Conservation (phyloP, 495 filamentous ascomycete species). For the Geoglossum glabrum region DNA sequence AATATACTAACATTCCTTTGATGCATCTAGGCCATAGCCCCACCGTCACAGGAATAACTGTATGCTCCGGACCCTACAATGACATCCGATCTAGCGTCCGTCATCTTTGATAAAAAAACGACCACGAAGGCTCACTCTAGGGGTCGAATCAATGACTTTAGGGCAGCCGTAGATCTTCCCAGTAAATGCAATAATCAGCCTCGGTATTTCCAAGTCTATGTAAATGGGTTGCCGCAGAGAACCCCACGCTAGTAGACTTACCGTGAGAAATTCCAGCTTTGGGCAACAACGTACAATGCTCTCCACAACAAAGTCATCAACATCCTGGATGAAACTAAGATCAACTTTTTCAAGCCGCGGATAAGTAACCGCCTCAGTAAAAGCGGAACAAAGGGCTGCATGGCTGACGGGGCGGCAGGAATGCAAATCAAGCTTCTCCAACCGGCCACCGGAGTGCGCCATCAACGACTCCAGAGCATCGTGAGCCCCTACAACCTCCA, state of each 20-base stretch:
- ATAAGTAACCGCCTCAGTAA: conserved; percentile 38
- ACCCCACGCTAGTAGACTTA: too few species aligned
- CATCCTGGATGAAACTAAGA: conserved; percentile 52
- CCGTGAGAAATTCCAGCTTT: conserved; percentile 26
- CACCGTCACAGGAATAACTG: background rate
- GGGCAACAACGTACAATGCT: conserved; percentile 61
- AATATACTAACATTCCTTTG: background rate
- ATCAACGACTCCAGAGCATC: conserved; percentile 60
- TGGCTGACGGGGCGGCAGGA: conserved; percentile 60
- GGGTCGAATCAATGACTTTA: background rate
- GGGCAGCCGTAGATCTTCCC: background rate
- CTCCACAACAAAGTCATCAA: conserved; percentile 54
- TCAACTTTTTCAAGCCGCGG: conserved; percentile 47
- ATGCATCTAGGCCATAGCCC: background rate
- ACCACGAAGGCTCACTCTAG: background rate
- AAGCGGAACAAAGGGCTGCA: conserved; percentile 48
- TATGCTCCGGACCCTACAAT: background rate
- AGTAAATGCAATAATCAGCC: background rate
- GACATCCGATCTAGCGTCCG: background rate
- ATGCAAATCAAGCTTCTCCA: conserved; percentile 47
- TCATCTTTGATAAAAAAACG: background rate
- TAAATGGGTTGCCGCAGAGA: too few species aligned
- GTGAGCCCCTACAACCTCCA: conserved; percentile 47
- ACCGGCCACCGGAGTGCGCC: conserved; percentile 48
- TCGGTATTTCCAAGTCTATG: background rate